Evolutionary conservation across 768 basidiomycete genomes (phyloP), one percentile per base, ranked within the genome.

Genomic region (Atractiella rhizophila): DNA sequence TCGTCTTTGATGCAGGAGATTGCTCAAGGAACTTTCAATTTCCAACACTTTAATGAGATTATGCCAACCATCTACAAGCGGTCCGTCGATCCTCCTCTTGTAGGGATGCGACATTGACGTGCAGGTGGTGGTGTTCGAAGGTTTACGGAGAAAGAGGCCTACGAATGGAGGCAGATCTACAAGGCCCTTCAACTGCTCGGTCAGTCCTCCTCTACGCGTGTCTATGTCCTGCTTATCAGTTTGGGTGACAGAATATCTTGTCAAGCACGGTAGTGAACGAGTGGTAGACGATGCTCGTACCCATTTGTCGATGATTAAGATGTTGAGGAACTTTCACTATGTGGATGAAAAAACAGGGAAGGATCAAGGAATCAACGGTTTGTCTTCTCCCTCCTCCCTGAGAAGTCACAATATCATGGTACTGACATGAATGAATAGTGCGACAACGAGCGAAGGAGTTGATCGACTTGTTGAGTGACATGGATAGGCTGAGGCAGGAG

Each of bases 271-370:
- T 15, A 83, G 80, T 23, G 91, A 98, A 57, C 76, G 91, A 29
- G 88, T 96, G 10, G 82, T 98, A 15, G 91, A 98, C 56, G 91
- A 98, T 59, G 81, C 88, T 2, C 69, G 91, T 38, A 77, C 81
- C 1, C 91, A 96, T 58, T 65, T 94, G 21, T 76, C 82, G 21
- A 88, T 86, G 16, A 68, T 98, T 52, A 96, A 96, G 63, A 94
- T 96, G 81, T 69, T 96, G 10, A 65, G 85, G 43, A 91, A 76
- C 54, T 98, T 98, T 62, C 88, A 96, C 56, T 94, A 94, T 58
- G 80, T 94, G 42, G 91, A 98, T 49, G 88, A 96, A 48, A 88
- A 88, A 62, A n/a, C n/a, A n/a, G 85, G 82, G 36, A 96, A 98
- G 58, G 91, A 98, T 54, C 82, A 98, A 59, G 91, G 91, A 5